phyloP scores from a whole-genome alignment of 1,139 yeast species.

The Casaregolazyma suthepensis region DNA sequence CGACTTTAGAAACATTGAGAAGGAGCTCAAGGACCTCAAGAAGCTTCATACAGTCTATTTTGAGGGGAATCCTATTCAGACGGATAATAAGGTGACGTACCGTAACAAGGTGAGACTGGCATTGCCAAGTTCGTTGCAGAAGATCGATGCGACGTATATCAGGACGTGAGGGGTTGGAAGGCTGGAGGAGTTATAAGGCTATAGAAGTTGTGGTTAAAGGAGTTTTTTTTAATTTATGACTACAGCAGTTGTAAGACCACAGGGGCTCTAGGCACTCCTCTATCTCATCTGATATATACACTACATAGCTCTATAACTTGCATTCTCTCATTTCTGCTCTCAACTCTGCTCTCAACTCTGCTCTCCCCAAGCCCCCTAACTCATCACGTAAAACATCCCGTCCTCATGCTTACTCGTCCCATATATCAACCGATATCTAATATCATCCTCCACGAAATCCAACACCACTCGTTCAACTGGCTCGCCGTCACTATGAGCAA shows the following conservation, averaged over 20 bases:
- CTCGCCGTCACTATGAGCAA: not conserved
- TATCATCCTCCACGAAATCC: slow-evolving; percentile 1
- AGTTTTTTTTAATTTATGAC: too few species aligned
- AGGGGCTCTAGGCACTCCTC: too few species aligned
- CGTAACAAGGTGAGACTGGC: slow-evolving; percentile 73
- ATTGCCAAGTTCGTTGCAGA: slow-evolving; percentile 66
- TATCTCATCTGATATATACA: too few species aligned
- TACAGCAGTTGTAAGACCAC: too few species aligned
- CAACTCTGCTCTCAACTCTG: not conserved
- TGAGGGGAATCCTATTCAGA: slow-evolving; percentile 90
- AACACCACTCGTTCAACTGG: not conserved
- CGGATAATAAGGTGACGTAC: slow-evolving; percentile 67
- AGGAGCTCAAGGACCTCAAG: slow-evolving; percentile 56
- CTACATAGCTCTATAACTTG: too few species aligned
- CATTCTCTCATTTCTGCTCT: too few species aligned
- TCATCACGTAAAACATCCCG: not conserved
- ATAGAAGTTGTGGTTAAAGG: not conserved
- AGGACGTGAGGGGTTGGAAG: slow-evolving; percentile 1
- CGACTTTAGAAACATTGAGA: slow-evolving; percentile 61
- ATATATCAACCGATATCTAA: not conserved
- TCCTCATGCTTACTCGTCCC: slow-evolving; percentile 7
- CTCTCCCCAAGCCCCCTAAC: not conserved
- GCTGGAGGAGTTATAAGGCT: not conserved
- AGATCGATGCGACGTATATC: slow-evolving; percentile 83
- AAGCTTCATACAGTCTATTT: slow-evolving; percentile 83